Evolutionary conservation across 1,284 basidiomycete species (phyloP), one percentile per base, ranked within the genome.

Genomic region (Neolentinus lepideus): DNA sequence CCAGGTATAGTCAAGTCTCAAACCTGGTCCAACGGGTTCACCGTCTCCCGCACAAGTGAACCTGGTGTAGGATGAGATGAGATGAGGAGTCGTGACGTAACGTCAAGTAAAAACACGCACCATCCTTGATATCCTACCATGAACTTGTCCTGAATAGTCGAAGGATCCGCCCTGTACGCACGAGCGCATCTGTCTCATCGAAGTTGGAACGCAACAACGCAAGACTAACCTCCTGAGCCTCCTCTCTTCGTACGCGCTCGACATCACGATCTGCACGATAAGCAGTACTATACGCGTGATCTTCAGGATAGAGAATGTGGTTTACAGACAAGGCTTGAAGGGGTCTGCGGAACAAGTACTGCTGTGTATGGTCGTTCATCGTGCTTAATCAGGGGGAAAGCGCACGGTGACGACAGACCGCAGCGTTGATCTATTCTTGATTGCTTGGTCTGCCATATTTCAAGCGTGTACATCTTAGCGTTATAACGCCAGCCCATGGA

Each of bases 111-210:
- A 16, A n/a, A 43, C 56, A 66, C 84, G 57, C 64, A 88, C 89
- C 89, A 91, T 66, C 88, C 89, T 67, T 91, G 89, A 64, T 92
- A 91, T 25, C 89, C 89, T 0, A 90, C 86, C 22, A 92, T 69
- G 63, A 90, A 83, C 64, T 91, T 92, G 70, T 89, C 80, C 57
- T 89, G 85, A 35, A 83, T 79, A 2, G 80, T 80, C 1, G 67
- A 71, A n/a, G 80, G 72, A 61, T 80, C 69, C 11, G 78, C 76
- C 51, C 73, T 72, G 56, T 8, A 50, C 9, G n/a, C 43, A 4
- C 43, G 16, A 6, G 4, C 43, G 24, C 16, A 46, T 46, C 19
- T 10, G 16, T 46, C n/a, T 4, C 43, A 46, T 21, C 43, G 6
- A 16, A 46, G 6, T 46, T 25, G n/a, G 27, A 8, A 24, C 47